Percentiles rank a stretch among this genome's conserved stretches.
phyloP scores from a whole-genome alignment of 2,329 filamentous ascomycete species.

The Colletotrichum graminicola region DNA sequence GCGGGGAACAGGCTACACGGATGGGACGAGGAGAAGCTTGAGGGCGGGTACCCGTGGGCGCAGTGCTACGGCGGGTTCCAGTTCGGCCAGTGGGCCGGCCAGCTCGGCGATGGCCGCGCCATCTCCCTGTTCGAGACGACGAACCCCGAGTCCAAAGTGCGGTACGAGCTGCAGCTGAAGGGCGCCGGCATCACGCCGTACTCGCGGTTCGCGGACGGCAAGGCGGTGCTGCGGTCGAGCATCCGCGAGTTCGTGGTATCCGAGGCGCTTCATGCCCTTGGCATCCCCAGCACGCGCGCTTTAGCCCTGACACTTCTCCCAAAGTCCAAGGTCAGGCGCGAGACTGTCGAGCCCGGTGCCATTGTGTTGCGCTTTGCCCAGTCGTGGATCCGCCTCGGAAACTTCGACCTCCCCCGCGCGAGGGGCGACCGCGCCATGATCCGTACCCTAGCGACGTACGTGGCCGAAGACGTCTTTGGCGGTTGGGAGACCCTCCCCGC shows the following conservation, averaged over 20 bases:
- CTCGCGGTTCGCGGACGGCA: slow-evolving; percentile 95
- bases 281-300: slow-evolving; percentile 88
- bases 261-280: slow-evolving; percentile 86
- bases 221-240: slow-evolving; percentile 90
- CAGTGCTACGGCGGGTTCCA: slow-evolving; percentile 94
- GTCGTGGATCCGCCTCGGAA: slow-evolving; percentile 93
- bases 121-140: slow-evolving; percentile 94
- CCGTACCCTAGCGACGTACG: slow-evolving; percentile 81
- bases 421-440: slow-evolving; percentile 83
- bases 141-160: slow-evolving; percentile 75
- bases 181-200: slow-evolving; percentile 95
- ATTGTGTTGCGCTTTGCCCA: slow-evolving; percentile 94
- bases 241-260: slow-evolving; percentile 95
- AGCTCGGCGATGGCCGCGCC: slow-evolving; percentile 92
- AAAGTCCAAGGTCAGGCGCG: slow-evolving; percentile 78
- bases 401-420: slow-evolving; percentile 90
- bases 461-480: slow-evolving; percentile 87
- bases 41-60: slow-evolving; percentile 93
- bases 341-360: slow-evolving; percentile 88
- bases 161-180: slow-evolving; percentile 94
- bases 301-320: slow-evolving; percentile 84
- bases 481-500: slow-evolving; percentile 89
- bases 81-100: slow-evolving; percentile 92
- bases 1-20: slow-evolving; percentile 87
- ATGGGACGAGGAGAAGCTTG: slow-evolving; percentile 74